A percentile compares a stretch with the other conserved stretches of the same genome.
Conservation (phyloP, 345 rosid genomes). For the Eucalyptus marginata region DNA sequence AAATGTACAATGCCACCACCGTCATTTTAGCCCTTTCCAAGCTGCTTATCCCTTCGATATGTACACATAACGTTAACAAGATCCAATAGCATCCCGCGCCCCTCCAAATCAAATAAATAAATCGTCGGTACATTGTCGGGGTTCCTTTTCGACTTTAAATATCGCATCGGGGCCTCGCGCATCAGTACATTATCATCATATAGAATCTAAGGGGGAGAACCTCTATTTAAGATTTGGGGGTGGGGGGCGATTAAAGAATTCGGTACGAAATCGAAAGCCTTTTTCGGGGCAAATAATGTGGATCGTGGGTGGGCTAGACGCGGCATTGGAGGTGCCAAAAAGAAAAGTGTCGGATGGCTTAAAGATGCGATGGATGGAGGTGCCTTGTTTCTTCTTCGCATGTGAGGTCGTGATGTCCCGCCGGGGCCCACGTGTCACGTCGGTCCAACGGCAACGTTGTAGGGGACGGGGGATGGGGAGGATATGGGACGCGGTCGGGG, state of each 20-base stretch:
- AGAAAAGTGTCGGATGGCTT: neutral
- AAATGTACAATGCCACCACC: fast-evolving
- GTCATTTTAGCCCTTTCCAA: neutral
- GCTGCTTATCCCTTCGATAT: fast-evolving
- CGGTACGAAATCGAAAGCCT: neutral
- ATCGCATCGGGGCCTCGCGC: neutral
- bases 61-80: neutral
- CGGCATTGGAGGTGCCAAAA: neutral
- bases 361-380: neutral
- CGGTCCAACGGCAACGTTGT: neutral
- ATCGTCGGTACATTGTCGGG: fast-evolving
- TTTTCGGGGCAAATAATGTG: neutral
- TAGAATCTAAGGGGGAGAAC: neutral
- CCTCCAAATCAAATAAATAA: neutral
- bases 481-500: neutral
- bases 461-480: neutral
- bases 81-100: neutral
- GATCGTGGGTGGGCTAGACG: neutral
- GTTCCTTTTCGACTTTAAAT: neutral
- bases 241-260: neutral
- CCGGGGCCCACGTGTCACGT: neutral
- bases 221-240: neutral
- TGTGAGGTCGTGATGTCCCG: neutral
- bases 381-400: neutral
- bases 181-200: neutral